A percentile compares a stretch with the other conserved stretches of the same genome.
These are phyloP conservation scores for Neopestalotiopsis sp. DNA, from an alignment of 2,329 filamentous ascomycete genomes.

Conservation along the genomic window DNA sequence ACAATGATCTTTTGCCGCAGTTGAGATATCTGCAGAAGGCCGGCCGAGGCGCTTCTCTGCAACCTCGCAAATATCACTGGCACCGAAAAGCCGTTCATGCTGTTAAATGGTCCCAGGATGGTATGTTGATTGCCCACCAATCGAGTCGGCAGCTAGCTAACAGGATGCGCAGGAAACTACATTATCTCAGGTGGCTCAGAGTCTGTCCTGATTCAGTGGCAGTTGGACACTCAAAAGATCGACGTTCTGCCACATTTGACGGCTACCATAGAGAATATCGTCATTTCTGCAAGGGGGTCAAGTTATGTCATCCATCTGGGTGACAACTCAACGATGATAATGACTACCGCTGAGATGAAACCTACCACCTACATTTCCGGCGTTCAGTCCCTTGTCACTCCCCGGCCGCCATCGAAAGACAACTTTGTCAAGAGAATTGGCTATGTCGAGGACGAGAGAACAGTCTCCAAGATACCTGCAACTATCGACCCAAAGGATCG, in stretches of 20 bases:
- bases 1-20: conserved; percentile 73
- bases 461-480: conserved; percentile 59
- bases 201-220: conserved; percentile 89
- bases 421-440: conserved; percentile 59
- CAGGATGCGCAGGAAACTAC: conserved; percentile 73
- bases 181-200: conserved; percentile 92
- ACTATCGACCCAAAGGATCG: conserved; percentile 66
- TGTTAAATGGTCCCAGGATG: conserved; percentile 91
- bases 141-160: conserved; percentile 23
- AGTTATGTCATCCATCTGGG: conserved; percentile 86
- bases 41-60: conserved; percentile 53
- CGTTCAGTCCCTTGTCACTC: conserved; percentile 70
- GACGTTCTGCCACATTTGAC: conserved; percentile 91
- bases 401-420: conserved; percentile 56
- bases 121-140: conserved; percentile 51
- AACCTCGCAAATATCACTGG: conserved; percentile 82
- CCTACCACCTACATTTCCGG: conserved; percentile 85
- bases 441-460: conserved; percentile 48
- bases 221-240: conserved; percentile 83
- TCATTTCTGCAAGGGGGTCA: conserved; percentile 78
- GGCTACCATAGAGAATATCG: conserved; percentile 82
- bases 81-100: conserved; percentile 83
- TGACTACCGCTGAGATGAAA: conserved; percentile 88
- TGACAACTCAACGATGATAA: conserved; percentile 89
- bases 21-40: conserved; percentile 52